Percentiles rank a stretch among this genome's conserved stretches.
Evolutionary conservation across 2,329 filamentous ascomycete species (phyloP).

Genomic region (Colletotrichum chrysophilum): DNA sequence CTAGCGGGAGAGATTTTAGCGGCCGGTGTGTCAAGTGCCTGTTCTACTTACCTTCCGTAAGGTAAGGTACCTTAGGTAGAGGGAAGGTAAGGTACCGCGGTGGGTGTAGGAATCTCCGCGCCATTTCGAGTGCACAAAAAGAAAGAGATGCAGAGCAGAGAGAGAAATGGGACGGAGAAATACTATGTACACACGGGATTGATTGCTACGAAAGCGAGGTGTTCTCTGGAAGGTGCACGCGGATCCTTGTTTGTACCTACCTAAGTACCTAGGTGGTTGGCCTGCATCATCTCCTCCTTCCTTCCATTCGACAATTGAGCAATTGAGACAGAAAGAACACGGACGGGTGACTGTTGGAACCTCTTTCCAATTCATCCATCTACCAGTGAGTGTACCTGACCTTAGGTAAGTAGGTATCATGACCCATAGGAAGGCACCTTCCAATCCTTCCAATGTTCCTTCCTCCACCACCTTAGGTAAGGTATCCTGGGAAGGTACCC

Average conservation of each 20-base stretch:
- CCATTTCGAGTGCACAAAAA: neutral
- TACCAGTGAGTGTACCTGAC: neutral
- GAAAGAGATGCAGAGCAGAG: neutral
- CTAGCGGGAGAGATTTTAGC: neutral
- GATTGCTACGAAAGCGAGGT: neutral
- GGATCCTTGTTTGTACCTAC: neutral
- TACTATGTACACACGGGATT: neutral
- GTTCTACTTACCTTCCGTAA: neutral
- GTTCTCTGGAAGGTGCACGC: neutral
- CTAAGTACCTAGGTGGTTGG: neutral
- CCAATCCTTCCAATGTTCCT: neutral
- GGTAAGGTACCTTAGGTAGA: neutral
- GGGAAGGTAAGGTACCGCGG: neutral
- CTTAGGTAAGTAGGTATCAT: neutral
- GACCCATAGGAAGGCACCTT: neutral
- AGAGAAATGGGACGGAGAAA: neutral
- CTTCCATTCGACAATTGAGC: neutral
- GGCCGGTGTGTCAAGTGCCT: neutral
- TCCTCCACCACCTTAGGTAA: neutral
- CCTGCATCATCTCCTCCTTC: neutral
- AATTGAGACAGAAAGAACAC: neutral
- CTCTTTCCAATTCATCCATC: neutral
- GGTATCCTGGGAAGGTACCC: neutral
- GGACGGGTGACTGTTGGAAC: neutral
- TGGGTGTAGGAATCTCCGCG: neutral